Evolutionary conservation across 2,329 filamentous ascomycete species (phyloP).

Genomic region (Alternaria triticimaculans): DNA sequence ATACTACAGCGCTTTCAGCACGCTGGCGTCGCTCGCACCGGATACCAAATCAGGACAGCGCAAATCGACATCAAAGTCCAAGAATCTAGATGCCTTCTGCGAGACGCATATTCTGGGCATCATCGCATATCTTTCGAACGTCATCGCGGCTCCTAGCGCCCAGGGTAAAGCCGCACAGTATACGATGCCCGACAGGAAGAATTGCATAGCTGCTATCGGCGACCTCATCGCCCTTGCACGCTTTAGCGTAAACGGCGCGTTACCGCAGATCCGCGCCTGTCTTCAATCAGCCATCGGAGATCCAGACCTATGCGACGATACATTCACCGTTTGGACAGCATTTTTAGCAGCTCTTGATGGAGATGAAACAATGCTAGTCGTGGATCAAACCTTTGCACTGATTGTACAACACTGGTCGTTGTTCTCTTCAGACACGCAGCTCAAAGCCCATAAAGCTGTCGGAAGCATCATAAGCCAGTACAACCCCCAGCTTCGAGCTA

Average conservation of each 20-base stretch:
- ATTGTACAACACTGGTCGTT: constrained; percentile 79
- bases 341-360: constrained; percentile 74
- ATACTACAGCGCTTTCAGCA: constrained; percentile 58
- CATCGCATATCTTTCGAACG: constrained; percentile 80
- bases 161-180: constrained; percentile 54
- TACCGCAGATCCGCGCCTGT: constrained; percentile 95
- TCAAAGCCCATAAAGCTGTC: constrained; percentile 68
- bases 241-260: constrained; percentile 74
- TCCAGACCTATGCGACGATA: constrained; percentile 74
- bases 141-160: constrained; percentile 70
- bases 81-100: constrained; percentile 74
- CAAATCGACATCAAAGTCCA: constrained; percentile 56
- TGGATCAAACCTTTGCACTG: constrained; percentile 90
- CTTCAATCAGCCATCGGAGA: constrained; percentile 82
- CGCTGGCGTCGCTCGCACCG: constrained; percentile 51
- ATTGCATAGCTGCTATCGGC: constrained; percentile 82
- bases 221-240: constrained; percentile 84
- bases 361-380: constrained; percentile 77
- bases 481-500: constrained; percentile 65
- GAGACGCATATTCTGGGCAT: constrained; percentile 85
- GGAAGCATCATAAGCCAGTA: constrained; percentile 70
- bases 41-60: constrained; percentile 57
- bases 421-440: constrained; percentile 68
- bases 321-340: constrained; percentile 83
- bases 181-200: constrained; percentile 71